A percentile compares a stretch with the other conserved stretches of the same genome.
Evolutionary conservation across 768 basidiomycete genomes (phyloP).

Genomic region (Stropharia rugosoannulata): DNA sequence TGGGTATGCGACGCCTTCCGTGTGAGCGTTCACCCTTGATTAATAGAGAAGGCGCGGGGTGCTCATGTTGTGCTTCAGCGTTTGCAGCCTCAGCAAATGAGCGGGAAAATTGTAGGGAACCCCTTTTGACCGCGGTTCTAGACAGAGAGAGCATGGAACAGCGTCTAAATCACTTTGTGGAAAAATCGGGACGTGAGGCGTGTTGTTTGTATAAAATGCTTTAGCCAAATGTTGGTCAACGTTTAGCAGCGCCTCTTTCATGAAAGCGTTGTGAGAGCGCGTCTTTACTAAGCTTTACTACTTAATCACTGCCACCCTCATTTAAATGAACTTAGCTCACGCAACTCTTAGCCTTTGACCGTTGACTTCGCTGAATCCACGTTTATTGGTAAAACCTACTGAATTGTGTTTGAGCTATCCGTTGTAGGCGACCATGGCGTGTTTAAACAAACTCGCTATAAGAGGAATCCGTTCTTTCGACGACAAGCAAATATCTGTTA

Average conservation of each 20-base stretch:
- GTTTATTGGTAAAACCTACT: neutral
- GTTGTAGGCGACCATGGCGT: constrained; percentile 52
- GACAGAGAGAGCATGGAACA: constrained; percentile 17
- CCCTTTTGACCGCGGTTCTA: constrained; percentile 14
- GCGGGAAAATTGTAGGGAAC: constrained; percentile 15
- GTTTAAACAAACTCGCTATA: constrained; percentile 90
- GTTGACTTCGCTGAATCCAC: neutral
- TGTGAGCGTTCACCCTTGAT: constrained; percentile 4
- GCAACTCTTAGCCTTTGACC: neutral
- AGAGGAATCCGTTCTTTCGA: constrained; percentile 95
- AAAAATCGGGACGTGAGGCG: neutral
- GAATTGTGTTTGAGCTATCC: too few species aligned
- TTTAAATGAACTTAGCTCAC: neutral
- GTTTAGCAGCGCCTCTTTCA: constrained; percentile 1
- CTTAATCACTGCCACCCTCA: neutral
- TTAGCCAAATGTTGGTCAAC: constrained; percentile 12
- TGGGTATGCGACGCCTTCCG: constrained; percentile 1
- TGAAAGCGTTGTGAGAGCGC: too few species aligned
- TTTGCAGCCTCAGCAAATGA: constrained; percentile 25
- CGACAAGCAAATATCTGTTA: constrained; percentile 89
- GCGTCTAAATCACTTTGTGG: neutral
- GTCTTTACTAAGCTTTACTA: too few species aligned
- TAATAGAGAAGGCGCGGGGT: neutral
- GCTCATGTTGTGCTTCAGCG: constrained; percentile 6
- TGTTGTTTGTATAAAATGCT: constrained; percentile 9